Base-by-base conservation (phyloP, 1,284 basidiomycete genomes). In the Microbotryomycetes sp. region DNA sequence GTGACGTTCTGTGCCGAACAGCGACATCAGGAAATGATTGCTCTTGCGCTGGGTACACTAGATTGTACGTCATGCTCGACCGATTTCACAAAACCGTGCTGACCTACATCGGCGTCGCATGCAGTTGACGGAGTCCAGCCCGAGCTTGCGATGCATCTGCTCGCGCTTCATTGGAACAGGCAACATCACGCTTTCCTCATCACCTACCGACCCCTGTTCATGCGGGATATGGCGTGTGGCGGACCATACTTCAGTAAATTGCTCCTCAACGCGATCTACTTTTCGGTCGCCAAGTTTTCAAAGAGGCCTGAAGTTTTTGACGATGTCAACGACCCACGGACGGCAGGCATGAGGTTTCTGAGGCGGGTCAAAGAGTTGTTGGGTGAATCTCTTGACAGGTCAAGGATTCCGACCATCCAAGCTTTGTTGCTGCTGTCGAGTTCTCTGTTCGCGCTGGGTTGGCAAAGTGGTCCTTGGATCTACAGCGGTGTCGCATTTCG, bases 121-220 rank as follows among this genome's bases (percentile, higher is more conserved):
- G 15, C 26, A 71, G 70, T 71, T 56, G 73, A 74, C 54, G 73
- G 72, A 1, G 65, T 71, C 19, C 64, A 67, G 9, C 70, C 72
- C 5, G 73, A 74, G 45, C 62, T 74, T 1, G 72, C 66, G 1
- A 64, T 72, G 46, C 72, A 74, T 48, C 60, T 74, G 28, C 68
- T 74, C 15, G 72, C 67, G 15, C 58, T 74, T 26, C 73, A 74
- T 49, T 74, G 73, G 70, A 73, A 74, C 60, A 59, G 73, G n/a
- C 73, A 74, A 49, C 73, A 74, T 47, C 70, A 70, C 51, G 73
- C 71, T 6, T 73, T 72, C 48, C 63, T 73, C 31, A 70, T 74
- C 51, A 73, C 72, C 2, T 74, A 74, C 50, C 67, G 73, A 26
- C 63, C 64, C 54, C 60, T 71, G 15, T 74, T 74, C 59, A 74